These are phyloP conservation scores for Ogataea hybrid DNA, from an alignment of 1,139 yeast species.

Conservation along the genomic window DNA sequence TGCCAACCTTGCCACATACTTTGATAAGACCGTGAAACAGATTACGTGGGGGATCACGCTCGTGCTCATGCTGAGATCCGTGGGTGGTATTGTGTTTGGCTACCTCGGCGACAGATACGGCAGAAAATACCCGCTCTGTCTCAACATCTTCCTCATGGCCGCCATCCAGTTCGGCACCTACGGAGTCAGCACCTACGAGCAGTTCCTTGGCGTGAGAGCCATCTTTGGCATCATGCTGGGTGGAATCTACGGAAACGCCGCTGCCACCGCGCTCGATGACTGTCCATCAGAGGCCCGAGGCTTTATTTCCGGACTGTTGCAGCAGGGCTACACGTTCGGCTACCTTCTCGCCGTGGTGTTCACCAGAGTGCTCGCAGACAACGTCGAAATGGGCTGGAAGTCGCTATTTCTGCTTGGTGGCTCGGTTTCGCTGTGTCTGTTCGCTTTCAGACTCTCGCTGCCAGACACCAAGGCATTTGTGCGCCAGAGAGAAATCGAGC, in stretches of 20 bases:
- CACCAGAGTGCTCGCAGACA: constrained; percentile 57
- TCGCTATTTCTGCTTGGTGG: constrained; percentile 80
- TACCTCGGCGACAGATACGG: constrained; percentile 66
- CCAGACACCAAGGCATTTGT: constrained; percentile 63
- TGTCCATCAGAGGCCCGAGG: constrained; percentile 64
- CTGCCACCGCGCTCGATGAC: constrained; percentile 67
- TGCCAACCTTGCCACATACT: constrained; percentile 50
- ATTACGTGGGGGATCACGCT: constrained; percentile 81
- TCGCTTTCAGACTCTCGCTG: constrained; percentile 49
- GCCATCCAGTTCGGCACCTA: constrained; percentile 71
- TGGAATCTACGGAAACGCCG: constrained; percentile 66
- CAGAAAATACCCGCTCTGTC: constrained; percentile 66
- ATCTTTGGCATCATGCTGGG: constrained; percentile 70
- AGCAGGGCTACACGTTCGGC: constrained; percentile 75
- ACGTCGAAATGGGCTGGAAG: constrained; percentile 63
- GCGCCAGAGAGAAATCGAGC: constrained; percentile 33
- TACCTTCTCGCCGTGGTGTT: constrained; percentile 63
- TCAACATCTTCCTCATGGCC: constrained; percentile 51
- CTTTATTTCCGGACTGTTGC: constrained; percentile 63
- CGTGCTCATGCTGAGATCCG: constrained; percentile 74
- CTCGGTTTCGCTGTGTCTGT: constrained; percentile 60
- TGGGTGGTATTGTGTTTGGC: constrained; percentile 76
- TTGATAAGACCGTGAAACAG: constrained; percentile 48
- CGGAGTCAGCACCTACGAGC: constrained; percentile 59
- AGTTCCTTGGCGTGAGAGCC: constrained; percentile 70